phyloP scores from a whole-genome alignment of 2,329 filamentous ascomycete genomes.

The Penicillium carneum region DNA sequence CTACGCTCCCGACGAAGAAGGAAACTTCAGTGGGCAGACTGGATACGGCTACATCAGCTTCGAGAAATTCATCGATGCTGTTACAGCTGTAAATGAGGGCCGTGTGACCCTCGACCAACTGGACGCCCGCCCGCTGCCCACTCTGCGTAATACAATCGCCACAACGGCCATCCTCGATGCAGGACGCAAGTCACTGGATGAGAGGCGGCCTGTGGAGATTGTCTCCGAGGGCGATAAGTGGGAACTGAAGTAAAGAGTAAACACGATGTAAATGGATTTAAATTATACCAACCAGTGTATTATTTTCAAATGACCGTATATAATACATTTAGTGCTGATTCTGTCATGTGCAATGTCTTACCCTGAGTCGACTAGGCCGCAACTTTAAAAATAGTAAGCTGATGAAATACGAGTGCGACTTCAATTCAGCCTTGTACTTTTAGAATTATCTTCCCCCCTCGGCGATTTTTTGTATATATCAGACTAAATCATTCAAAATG shows the following conservation, averaged over 20 bases:
- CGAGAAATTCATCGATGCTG: constrained; percentile 93
- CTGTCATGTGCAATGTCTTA: not conserved
- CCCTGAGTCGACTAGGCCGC: not conserved
- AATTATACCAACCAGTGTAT: constrained; percentile 3
- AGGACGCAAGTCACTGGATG: constrained; percentile 82
- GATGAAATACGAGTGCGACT: constrained; percentile 1
- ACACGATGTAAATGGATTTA: constrained; percentile 5
- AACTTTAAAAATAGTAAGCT: constrained; percentile 12
- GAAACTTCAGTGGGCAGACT: constrained; percentile 88
- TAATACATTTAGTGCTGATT: not conserved
- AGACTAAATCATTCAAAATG: constrained; percentile 16
- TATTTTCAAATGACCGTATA: not conserved
- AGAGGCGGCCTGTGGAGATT: constrained; percentile 79
- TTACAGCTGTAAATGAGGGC: constrained; percentile 77
- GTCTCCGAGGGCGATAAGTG: constrained; percentile 58
- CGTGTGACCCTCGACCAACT: constrained; percentile 75
- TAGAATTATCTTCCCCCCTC: not conserved
- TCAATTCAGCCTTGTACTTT: not conserved
- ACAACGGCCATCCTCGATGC: constrained; percentile 92
- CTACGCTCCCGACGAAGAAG: constrained; percentile 91
- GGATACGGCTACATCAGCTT: constrained; percentile 94
- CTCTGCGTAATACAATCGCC: constrained; percentile 84
- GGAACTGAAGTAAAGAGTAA: constrained; percentile 67
- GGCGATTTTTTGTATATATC: not conserved
- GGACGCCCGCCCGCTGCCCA: constrained; percentile 81